Evolutionary conservation across 805 yeast genomes (phyloP).

Genomic region (Spencermartinsiella europaea): DNA sequence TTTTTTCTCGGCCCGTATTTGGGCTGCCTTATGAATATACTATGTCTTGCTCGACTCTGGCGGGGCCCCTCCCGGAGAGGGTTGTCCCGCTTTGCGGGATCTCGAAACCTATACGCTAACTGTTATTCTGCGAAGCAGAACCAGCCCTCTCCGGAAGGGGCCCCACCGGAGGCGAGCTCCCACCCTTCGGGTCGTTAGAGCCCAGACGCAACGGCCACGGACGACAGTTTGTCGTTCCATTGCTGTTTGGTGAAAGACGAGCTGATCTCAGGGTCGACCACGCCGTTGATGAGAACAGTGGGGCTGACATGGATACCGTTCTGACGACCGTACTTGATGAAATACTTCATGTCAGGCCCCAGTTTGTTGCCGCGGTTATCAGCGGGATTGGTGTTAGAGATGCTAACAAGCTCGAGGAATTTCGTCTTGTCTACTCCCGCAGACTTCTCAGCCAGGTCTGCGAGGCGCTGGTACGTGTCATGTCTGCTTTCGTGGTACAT

Average conservation of each 20-base stretch:
- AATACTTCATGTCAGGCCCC: conserved; percentile 63
- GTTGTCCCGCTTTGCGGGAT: too few relatives aligned
- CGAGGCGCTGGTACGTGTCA: conserved; percentile 50
- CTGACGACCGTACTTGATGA: conserved; percentile 66
- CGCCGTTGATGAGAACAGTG: conserved; percentile 67
- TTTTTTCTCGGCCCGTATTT: too few relatives aligned
- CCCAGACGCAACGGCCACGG: conserved; percentile 8
- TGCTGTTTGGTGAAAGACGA: conserved; percentile 53
- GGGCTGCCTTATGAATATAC: too few relatives aligned
- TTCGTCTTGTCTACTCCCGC: conserved; percentile 38
- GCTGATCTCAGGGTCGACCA: conserved; percentile 51
- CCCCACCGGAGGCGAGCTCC: too few relatives aligned
- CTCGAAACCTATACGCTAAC: too few relatives aligned
- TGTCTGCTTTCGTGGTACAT: conserved; percentile 49
- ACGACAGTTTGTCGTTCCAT: conserved; percentile 31
- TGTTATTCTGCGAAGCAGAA: too few relatives aligned
- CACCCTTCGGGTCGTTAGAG: conserved; percentile 2
- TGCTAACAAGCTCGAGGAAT: conserved; percentile 32
- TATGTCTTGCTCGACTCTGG: too few relatives aligned
- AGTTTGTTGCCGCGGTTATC: conserved; percentile 55
- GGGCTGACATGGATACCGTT: conserved; percentile 85
- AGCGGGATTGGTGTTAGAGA: conserved; percentile 34
- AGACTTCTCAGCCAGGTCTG: conserved; percentile 41
- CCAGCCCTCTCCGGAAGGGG: too few relatives aligned
- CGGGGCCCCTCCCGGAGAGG: too few relatives aligned